Evolutionary conservation across 495 filamentous ascomycete genomes (phyloP).

Genomic region (Margaritispora aquatica): DNA sequence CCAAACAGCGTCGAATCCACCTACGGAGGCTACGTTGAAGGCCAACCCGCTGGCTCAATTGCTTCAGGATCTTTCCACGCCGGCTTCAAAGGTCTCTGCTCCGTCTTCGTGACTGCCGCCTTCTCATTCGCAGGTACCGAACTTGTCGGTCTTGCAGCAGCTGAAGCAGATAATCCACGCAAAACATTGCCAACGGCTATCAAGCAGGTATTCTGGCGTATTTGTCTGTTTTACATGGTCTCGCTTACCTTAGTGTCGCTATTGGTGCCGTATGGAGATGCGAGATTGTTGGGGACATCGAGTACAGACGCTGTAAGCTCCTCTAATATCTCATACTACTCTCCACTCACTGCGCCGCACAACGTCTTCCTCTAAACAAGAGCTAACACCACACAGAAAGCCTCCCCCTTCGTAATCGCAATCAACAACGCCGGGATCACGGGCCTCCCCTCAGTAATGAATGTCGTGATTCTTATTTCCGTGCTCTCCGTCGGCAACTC

Average conservation of each 20-base stretch:
- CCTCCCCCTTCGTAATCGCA: slow-evolving; percentile 87
- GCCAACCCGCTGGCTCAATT: slow-evolving; percentile 32
- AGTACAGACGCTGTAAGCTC: slow-evolving; percentile 57
- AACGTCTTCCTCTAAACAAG: no score
- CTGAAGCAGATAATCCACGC: slow-evolving; percentile 80
- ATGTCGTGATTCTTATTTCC: slow-evolving; percentile 82
- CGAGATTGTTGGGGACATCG: slow-evolving; percentile 47
- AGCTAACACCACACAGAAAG: no score
- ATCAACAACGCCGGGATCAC: slow-evolving; percentile 74
- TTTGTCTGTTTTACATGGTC: slow-evolving; percentile 66
- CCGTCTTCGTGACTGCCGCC: slow-evolving; percentile 86
- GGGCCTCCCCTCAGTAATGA: slow-evolving; percentile 77
- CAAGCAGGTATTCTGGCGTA: slow-evolving; percentile 96
- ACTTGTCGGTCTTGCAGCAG: slow-evolving; percentile 82
- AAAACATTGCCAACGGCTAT: slow-evolving; percentile 81
- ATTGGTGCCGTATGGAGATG: slow-evolving; percentile 46
- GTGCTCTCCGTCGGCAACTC: slow-evolving; percentile 86
- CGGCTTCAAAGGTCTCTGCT: slow-evolving; percentile 92
- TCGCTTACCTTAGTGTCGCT: slow-evolving; percentile 58
- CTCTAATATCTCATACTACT: no score
- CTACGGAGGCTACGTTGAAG: slow-evolving; percentile 12
- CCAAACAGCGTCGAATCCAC: slow-evolving; percentile 45
- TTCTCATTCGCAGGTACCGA: slow-evolving; percentile 93
- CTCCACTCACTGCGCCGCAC: no score
- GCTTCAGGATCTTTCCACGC: slow-evolving; percentile 79